Conservation (phyloP, 495 filamentous ascomycete genomes). For the Lophiotrema nucula region DNA sequence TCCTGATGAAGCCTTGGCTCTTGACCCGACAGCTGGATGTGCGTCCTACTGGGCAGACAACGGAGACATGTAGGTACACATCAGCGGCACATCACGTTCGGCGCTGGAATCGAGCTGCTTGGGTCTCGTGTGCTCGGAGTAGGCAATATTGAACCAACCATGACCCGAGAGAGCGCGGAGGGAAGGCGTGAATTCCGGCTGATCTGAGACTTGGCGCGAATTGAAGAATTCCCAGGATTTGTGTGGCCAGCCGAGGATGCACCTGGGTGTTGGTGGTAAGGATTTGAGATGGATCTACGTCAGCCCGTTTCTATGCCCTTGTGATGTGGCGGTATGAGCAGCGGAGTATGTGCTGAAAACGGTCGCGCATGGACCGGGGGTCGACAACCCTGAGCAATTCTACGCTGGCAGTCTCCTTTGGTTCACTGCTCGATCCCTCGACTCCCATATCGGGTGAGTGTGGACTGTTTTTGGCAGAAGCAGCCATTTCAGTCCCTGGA, state of each 20-base stretch:
- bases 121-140: constrained; percentile 1
- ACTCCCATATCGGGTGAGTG: constrained; percentile 12
- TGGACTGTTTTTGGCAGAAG: constrained; percentile 14
- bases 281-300: constrained; percentile 29
- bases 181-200: constrained; percentile 27
- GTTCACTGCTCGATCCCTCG: constrained; percentile 4
- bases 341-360: constrained; percentile 28
- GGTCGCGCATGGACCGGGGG: constrained; percentile 15
- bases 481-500: not conserved
- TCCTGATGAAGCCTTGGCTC: constrained; percentile 4
- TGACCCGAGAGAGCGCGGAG: not conserved
- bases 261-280: constrained; percentile 14
- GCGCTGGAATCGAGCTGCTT: constrained; percentile 13
- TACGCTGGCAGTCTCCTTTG: constrained; percentile 12
- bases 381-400: constrained; percentile 1
- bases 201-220: constrained; percentile 31
- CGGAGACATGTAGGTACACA: constrained; percentile 6
- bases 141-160: constrained; percentile 2
- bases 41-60: constrained; percentile 6
- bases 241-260: constrained; percentile 9
- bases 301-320: constrained; percentile 27
- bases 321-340: constrained; percentile 12
- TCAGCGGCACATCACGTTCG: constrained; percentile 19
- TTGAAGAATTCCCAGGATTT: not conserved
- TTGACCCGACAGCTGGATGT: not conserved